Evolutionary conservation across 768 basidiomycete genomes (phyloP), one percentile per base, ranked within the genome.

Genomic region (Russula foetens): DNA sequence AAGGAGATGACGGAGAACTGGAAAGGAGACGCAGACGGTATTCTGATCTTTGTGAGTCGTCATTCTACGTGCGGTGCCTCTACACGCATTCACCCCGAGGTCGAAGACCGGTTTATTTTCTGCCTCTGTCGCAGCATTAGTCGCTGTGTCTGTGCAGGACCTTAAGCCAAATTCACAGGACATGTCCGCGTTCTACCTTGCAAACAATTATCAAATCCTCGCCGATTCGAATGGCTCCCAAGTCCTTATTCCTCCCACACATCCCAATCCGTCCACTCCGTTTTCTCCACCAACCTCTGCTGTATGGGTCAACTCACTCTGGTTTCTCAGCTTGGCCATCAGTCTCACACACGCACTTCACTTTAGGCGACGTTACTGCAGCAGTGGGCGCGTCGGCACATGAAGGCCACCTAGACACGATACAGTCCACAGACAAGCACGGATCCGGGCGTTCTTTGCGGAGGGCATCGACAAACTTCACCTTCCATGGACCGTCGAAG

Each of bases 301-400:
- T 1, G 60, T 77, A 28, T 75, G 74, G 64, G 63, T 71, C 28
- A 81, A 81, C 59, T 66, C 65, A 0, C 67, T 79, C 6, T 81
- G 76, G 77, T 78, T 81, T 63, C 43, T 67, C 21, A 69, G 69
- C 53, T 63, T 72, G 3, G 55, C 63, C 1, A 67, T 78, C 45
- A 79, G 77, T 60, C 70, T 82, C 14, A 71, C 71, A 4, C 73
- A 76, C 43, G 78, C 75, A 55, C 69, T 81, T n/a, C 75, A 55
- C 69, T 81, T n/a, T 61, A 69, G 9, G 78, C 78, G 21, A 80
- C 77, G 12, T 65, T 82, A 7, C 74, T 79, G 26, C 76, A 82
- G 62, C 77, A 79, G 56, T 82, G 81, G 81, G 69, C 76, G 1
- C 73, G 75, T 23, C 73, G 75, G 35, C 78, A 77, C 58, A 14